phyloP scores from a whole-genome alignment of 2,329 filamentous ascomycete genomes.

The Fusarium veterinarium region DNA sequence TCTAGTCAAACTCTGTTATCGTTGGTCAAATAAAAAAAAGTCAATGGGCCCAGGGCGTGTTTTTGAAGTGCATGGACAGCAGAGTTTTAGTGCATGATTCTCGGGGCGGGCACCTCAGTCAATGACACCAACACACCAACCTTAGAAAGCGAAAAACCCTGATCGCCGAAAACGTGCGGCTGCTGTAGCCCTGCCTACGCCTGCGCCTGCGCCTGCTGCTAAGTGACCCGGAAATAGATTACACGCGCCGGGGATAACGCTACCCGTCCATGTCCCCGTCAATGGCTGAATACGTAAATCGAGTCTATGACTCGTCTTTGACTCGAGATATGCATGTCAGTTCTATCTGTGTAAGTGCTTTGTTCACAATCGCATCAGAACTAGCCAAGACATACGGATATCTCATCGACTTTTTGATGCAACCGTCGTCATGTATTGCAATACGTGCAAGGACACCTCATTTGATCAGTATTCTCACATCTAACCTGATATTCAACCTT shows the following conservation, averaged over 20 bases:
- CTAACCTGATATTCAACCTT: neutral
- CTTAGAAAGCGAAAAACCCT: slow-evolving; percentile 24
- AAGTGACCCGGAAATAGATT: slow-evolving; percentile 33
- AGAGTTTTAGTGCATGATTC: slow-evolving; percentile 13
- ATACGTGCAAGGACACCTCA: neutral
- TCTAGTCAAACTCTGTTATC: slow-evolving; percentile 22
- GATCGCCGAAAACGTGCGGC: slow-evolving; percentile 31
- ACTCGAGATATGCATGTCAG: neutral
- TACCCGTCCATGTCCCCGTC: neutral
- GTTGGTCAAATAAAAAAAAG: neutral
- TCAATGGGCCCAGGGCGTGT: slow-evolving; percentile 6
- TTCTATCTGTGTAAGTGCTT: neutral
- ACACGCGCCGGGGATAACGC: slow-evolving; percentile 30
- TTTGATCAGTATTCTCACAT: neutral
- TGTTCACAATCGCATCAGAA: slow-evolving; percentile 21
- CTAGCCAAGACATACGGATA: neutral
- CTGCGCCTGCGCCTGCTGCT: neutral
- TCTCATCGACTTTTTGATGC: neutral
- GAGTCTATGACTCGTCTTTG: slow-evolving; percentile 7
- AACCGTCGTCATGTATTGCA: neutral
- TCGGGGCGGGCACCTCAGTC: neutral
- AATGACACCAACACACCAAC: slow-evolving; percentile 21
- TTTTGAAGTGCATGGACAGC: neutral
- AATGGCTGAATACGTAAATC: slow-evolving; percentile 19
- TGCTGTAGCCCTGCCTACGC: slow-evolving; percentile 7